phyloP scores from a whole-genome alignment of 768 basidiomycete species.

The Cystobasidium onofrii region DNA sequence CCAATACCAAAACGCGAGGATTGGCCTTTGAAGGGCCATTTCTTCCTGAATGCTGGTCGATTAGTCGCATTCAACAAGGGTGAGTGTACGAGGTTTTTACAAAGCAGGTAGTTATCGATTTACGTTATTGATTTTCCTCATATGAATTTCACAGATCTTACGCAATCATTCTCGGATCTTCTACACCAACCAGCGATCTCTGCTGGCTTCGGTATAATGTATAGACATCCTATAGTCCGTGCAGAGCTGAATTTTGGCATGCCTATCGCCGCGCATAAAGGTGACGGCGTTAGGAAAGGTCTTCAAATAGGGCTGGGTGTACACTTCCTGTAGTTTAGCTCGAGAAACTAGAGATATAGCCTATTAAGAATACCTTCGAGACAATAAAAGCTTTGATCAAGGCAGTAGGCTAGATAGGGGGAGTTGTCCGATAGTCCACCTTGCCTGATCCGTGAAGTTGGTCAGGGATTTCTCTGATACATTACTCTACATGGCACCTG shows the following conservation, averaged over 20 bases:
- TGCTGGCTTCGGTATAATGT: slow-evolving; percentile 72
- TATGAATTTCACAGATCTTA: slow-evolving; percentile 48
- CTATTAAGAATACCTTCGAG: not conserved
- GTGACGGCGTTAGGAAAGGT: slow-evolving; percentile 62
- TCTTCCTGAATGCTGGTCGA: slow-evolving; percentile 72
- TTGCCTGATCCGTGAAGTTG: too few relatives aligned
- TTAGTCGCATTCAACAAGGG: slow-evolving; percentile 58
- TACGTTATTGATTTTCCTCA: too few relatives aligned
- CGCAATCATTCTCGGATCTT: slow-evolving; percentile 45
- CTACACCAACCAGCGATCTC: slow-evolving; percentile 59
- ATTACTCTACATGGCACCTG: not conserved
- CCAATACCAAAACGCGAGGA: slow-evolving; percentile 61
- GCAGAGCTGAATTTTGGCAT: slow-evolving; percentile 81
- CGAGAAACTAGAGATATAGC: not conserved
- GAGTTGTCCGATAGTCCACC: too few relatives aligned
- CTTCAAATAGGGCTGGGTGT: slow-evolving; percentile 73
- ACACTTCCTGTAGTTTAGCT: slow-evolving; percentile 60
- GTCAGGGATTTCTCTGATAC: not conserved
- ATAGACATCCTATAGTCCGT: slow-evolving; percentile 72
- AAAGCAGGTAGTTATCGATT: too few relatives aligned
- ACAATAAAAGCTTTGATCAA: not conserved
- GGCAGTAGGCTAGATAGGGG: too few relatives aligned
- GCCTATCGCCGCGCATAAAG: slow-evolving; percentile 62
- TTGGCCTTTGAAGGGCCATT: slow-evolving; percentile 79
- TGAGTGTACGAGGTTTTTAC: slow-evolving; percentile 49